Conservation (phyloP, 768 basidiomycete genomes). For the Clitopilus passeckerianus region DNA sequence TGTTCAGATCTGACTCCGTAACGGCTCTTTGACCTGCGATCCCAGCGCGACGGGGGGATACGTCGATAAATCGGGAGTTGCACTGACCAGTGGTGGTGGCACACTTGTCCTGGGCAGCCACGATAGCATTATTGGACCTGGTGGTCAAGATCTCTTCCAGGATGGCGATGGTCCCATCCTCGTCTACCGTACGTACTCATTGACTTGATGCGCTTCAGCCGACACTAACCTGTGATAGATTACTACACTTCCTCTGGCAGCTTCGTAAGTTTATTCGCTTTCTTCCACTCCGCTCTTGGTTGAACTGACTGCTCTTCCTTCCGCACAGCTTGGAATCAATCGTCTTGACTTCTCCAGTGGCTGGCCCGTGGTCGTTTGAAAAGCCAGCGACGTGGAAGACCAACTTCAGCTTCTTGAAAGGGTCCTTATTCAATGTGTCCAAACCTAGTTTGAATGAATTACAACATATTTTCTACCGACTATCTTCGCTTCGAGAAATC, state of each 20-base stretch:
- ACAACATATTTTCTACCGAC: background rate
- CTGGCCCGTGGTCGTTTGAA: slow-evolving; percentile 34
- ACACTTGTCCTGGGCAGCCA: slow-evolving; percentile 44
- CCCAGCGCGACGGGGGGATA: slow-evolving; percentile 37
- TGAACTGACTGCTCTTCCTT: background rate
- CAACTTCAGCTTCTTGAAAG: background rate
- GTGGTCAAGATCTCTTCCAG: slow-evolving; percentile 44
- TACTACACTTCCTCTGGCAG: slow-evolving; percentile 45
- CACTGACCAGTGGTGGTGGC: slow-evolving; percentile 43
- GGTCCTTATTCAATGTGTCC: background rate
- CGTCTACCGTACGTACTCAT: slow-evolving; percentile 39
- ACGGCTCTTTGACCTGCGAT: background rate
- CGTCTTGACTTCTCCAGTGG: slow-evolving; percentile 42
- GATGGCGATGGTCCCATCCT: slow-evolving; percentile 42
- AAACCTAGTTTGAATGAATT: background rate
- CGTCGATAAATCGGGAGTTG: slow-evolving; percentile 41
- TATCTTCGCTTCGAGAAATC: background rate
- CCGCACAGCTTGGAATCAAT: slow-evolving; percentile 39
- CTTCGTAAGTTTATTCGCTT: slow-evolving; percentile 25
- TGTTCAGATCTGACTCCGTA: background rate
- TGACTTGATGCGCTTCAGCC: background rate
- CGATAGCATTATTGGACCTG: slow-evolving; percentile 43
- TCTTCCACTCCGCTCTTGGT: background rate
- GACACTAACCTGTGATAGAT: slow-evolving; percentile 21
- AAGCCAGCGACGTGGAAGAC: background rate